Evolutionary conservation across 2,329 filamentous ascomycete species (phyloP).

Genomic region (Akanthomyces muscarius): DNA sequence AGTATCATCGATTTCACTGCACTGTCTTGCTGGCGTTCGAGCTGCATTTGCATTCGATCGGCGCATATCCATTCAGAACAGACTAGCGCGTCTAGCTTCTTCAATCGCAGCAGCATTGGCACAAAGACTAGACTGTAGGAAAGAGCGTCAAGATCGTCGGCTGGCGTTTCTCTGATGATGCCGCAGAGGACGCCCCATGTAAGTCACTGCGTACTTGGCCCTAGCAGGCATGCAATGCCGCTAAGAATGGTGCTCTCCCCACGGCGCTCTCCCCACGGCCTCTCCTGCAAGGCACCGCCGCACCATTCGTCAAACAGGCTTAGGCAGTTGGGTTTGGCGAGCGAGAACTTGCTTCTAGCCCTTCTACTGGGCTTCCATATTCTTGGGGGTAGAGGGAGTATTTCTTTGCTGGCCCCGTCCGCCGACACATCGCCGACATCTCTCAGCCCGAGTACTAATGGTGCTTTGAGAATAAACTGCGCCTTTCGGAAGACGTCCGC

Average conservation of each 20-base stretch:
- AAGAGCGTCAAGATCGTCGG: background rate
- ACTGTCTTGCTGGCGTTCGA: background rate
- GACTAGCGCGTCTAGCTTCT: background rate
- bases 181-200: background rate
- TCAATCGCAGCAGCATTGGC: no score
- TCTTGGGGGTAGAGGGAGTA: background rate
- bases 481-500: background rate
- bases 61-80: background rate
- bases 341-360: conserved; percentile 11
- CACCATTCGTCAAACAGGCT: conserved; percentile 9
- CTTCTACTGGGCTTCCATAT: conserved; percentile 8
- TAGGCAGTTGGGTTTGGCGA: background rate
- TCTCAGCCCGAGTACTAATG: background rate
- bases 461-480: background rate
- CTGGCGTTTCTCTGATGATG: background rate
- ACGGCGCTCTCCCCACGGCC: conserved; percentile 8
- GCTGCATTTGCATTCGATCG: background rate
- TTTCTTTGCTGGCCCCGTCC: background rate
- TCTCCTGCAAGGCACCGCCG: conserved; percentile 5
- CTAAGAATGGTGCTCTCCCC: conserved; percentile 2
- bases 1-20: background rate
- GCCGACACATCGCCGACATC: background rate
- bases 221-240: background rate
- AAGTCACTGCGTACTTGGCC: background rate
- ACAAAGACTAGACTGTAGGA: background rate